Evolutionary conservation across 768 basidiomycete species (phyloP).

Genomic region (Trametes coccinea): DNA sequence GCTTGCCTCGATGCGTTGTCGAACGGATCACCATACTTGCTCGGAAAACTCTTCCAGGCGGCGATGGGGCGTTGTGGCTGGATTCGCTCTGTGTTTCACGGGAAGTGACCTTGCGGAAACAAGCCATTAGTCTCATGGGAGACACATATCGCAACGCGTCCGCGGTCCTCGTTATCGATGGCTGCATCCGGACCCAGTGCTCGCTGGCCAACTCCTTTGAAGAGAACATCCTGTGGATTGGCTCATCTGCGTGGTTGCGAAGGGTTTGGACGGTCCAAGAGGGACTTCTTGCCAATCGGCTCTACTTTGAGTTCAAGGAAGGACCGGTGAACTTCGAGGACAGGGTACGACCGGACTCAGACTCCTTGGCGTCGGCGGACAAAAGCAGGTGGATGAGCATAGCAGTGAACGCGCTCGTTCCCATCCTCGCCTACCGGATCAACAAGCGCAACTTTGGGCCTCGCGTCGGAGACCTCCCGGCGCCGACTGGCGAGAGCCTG

Average conservation of each 20-base stretch:
- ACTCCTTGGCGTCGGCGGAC: not conserved
- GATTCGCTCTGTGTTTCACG: conserved; percentile 19
- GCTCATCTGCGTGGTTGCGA: conserved; percentile 1
- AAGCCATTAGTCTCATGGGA: conserved; percentile 19
- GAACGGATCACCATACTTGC: not conserved
- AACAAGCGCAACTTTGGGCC: not conserved
- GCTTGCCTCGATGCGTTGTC: conserved; percentile 16
- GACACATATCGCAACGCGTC: conserved; percentile 16
- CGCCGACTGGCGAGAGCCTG: not conserved
- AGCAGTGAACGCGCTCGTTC: not conserved
- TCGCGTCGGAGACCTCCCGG: not conserved
- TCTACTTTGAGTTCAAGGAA: conserved; percentile 1
- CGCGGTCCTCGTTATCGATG: conserved; percentile 15
- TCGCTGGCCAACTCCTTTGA: not conserved
- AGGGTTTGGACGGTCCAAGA: conserved; percentile 9
- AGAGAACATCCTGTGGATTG: not conserved
- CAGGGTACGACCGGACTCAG: not conserved
- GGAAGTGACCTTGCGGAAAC: conserved; percentile 1
- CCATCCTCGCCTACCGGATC: not conserved
- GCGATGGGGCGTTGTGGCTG: conserved; percentile 13
- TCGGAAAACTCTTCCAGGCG: not conserved
- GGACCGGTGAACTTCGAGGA: not conserved
- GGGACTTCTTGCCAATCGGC: not conserved
- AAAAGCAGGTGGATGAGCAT: not conserved
- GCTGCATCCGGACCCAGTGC: conserved; percentile 10